A percentile compares a stretch with the other conserved stretches of the same genome.
Conservation (phyloP, 441 rosid species). For the Rhodomyrtus psidioides region DNA sequence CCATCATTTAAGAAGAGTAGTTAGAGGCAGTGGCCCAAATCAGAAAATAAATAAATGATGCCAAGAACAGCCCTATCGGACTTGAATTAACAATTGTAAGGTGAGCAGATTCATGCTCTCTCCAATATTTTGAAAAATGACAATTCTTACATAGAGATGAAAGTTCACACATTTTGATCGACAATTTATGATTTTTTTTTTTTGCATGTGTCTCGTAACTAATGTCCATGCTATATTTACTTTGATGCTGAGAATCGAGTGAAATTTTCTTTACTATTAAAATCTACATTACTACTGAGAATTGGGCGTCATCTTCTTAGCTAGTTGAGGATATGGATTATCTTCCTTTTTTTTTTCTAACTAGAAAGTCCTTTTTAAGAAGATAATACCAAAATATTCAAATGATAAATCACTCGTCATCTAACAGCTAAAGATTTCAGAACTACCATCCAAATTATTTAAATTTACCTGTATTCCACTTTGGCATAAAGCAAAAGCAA, state of each 20-base stretch:
- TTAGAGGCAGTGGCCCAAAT: not conserved
- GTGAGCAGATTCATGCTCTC: not conserved
- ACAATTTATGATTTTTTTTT: not conserved
- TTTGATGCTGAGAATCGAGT: not conserved
- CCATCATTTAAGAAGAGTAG: not conserved
- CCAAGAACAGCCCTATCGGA: not conserved
- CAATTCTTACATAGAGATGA: not conserved
- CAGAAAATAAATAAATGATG: not conserved
- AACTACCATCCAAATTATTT: not conserved
- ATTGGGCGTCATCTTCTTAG: not conserved
- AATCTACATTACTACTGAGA: not conserved
- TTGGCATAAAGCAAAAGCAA: slow-evolving; percentile 29
- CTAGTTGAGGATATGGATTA: not conserved
- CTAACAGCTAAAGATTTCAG: not conserved
- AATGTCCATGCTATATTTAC: not conserved
- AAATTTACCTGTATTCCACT: slow-evolving; percentile 38
- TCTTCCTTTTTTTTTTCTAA: not conserved
- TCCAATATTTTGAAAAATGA: not conserved
- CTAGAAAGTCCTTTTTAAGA: not conserved
- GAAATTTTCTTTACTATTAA: not conserved
- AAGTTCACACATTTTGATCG: not conserved
- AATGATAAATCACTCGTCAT: not conserved
- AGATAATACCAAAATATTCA: not conserved
- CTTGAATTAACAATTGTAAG: not conserved
- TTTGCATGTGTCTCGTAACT: not conserved